Conservation (phyloP, 2,329 filamentous ascomycete genomes). For the Fusarium tupiense region DNA sequence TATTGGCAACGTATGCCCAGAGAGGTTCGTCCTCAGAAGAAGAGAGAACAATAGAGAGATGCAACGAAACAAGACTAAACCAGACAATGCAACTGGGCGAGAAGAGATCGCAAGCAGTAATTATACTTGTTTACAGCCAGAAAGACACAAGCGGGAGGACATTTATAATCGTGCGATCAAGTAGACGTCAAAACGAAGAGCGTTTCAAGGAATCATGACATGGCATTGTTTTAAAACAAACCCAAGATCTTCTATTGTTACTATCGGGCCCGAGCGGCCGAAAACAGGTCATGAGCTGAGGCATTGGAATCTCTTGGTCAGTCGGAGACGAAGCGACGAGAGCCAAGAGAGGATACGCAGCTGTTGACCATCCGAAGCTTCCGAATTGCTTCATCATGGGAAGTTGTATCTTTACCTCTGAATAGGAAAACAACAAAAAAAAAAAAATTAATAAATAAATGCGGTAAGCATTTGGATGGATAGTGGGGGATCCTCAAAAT, state of each 20-base stretch:
- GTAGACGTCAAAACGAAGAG: neutral
- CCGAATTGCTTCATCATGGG: conserved; percentile 43
- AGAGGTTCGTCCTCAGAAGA: neutral
- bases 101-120: neutral
- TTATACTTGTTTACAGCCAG: neutral
- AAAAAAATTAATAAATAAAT: neutral
- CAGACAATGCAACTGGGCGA: neutral
- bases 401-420: neutral
- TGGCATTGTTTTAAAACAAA: conserved; percentile 23
- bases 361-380: conserved; percentile 35
- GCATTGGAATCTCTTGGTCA: neutral
- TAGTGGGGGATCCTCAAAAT: conserved; percentile 15
- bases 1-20: neutral
- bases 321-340: neutral
- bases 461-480: conserved; percentile 23
- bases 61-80: neutral
- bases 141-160: neutral
- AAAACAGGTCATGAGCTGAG: neutral
- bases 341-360: conserved; percentile 14
- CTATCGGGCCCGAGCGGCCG: neutral
- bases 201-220: conserved; percentile 29
- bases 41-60: neutral
- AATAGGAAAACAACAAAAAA: neutral
- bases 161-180: conserved; percentile 17
- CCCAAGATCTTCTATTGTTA: neutral